Conservation (phyloP, 306 rosid species). For the Senna tora region DNA sequence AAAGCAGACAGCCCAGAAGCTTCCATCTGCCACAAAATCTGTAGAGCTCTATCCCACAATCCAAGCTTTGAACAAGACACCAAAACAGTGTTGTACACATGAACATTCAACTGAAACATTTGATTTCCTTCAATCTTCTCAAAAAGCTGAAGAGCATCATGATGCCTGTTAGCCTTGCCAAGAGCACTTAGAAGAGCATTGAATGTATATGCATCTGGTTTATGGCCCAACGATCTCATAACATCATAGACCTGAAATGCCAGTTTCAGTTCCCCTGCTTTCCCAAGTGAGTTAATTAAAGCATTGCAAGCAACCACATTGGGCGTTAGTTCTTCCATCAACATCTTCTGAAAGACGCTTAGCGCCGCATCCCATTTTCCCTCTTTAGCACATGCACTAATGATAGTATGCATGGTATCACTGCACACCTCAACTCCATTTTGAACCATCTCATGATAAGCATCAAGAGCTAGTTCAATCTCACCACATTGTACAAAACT, state of each 20-base stretch:
- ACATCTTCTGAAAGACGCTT: constrained; percentile 59
- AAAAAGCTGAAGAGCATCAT: constrained; percentile 68
- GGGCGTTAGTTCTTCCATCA: constrained; percentile 60
- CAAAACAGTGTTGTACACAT: constrained; percentile 69
- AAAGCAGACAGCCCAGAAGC: constrained; percentile 55
- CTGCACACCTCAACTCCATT: constrained; percentile 60
- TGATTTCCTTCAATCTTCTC: constrained; percentile 52
- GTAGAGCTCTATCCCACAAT: constrained; percentile 74
- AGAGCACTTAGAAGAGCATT: constrained; percentile 70
- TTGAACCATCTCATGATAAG: constrained; percentile 75
- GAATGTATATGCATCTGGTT: constrained; percentile 80
- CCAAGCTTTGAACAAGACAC: constrained; percentile 83
- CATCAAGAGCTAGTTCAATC: constrained; percentile 76
- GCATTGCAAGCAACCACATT: constrained; percentile 69
- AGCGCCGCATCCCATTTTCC: constrained; percentile 77
- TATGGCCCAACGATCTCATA: constrained; percentile 61
- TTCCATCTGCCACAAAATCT: constrained; percentile 87
- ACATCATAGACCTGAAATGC: constrained; percentile 59
- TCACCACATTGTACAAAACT: constrained; percentile 64
- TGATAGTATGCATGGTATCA: constrained; percentile 67
- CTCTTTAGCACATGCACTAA: constrained; percentile 72
- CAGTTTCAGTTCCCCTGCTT: constrained; percentile 66
- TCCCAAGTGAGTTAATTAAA: constrained; percentile 76
- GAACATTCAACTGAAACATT: constrained; percentile 47
- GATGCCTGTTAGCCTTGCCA: constrained; percentile 54